Conservation (phyloP, 768 basidiomycete species). For the Lentinus tigrinus region DNA sequence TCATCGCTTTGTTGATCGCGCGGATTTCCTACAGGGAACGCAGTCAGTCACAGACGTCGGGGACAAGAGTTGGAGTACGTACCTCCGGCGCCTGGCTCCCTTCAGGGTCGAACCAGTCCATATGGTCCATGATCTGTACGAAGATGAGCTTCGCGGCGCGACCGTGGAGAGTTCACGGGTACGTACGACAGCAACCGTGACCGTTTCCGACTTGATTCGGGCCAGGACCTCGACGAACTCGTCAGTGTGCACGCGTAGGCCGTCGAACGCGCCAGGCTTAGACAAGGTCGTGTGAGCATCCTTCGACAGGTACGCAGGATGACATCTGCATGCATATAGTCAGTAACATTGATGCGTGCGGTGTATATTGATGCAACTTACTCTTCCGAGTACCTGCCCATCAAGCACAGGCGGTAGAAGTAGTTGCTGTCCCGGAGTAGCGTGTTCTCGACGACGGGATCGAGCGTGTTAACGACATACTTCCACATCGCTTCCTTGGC, state of each 20-base stretch:
- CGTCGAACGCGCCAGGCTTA: constrained; percentile 12
- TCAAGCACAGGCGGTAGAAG: constrained; percentile 18
- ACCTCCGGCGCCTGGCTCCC: constrained; percentile 11
- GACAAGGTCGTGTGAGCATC: constrained; percentile 16
- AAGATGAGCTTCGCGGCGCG: background rate
- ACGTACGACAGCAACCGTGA: constrained; percentile 17
- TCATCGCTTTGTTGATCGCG: constrained; percentile 18
- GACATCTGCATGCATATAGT: background rate
- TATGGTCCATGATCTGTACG: constrained; percentile 19
- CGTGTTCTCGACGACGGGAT: constrained; percentile 27
- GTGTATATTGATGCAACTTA: constrained; percentile 3
- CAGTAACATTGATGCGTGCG: too few species aligned
- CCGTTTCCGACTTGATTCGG: constrained; percentile 13
- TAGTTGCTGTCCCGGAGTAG: constrained; percentile 18
- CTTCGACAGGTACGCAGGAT: constrained; percentile 11
- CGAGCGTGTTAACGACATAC: constrained; percentile 31
- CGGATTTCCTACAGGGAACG: constrained; percentile 9
- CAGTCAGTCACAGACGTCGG: background rate
- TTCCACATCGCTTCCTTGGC: constrained; percentile 27
- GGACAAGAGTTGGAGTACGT: background rate
- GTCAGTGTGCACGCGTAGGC: constrained; percentile 16
- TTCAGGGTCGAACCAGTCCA: constrained; percentile 20
- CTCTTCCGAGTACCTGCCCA: constrained; percentile 13
- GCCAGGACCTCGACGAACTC: constrained; percentile 19
- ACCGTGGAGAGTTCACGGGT: background rate